phyloP scores from a whole-genome alignment of 257 asterid species.

The Knoxia roxburghii region DNA sequence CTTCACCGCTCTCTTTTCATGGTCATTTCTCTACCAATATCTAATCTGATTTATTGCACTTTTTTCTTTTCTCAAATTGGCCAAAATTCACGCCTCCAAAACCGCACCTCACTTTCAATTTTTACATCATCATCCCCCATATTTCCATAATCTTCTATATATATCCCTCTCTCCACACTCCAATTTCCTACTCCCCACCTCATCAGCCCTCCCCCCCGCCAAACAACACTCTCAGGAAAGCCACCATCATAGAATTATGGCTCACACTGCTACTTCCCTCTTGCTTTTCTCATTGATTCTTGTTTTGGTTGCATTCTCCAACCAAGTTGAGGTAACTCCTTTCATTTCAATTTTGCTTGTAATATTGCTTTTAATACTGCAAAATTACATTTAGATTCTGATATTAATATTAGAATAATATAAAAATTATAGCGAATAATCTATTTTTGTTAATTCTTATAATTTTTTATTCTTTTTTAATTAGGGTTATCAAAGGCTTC shows the following conservation, averaged over 20 bases:
- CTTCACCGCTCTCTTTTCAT: constrained; percentile 26
- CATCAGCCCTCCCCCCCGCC: too few relatives aligned
- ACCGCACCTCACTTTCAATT: constrained; percentile 1
- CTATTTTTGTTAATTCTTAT: too few relatives aligned
- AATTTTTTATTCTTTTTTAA: not conserved
- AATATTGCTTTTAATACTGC: too few relatives aligned
- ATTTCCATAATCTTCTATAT: too few relatives aligned
- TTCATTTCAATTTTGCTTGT: not conserved
- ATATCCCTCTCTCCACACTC: not conserved
- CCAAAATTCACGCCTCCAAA: constrained; percentile 43
- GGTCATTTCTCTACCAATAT: constrained; percentile 9
- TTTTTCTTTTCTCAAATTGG: constrained; percentile 18
- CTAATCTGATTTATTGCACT: not conserved
- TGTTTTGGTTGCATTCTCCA: constrained; percentile 18
- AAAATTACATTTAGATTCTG: too few relatives aligned
- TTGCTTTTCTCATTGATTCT: constrained; percentile 25
- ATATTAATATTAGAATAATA: too few relatives aligned
- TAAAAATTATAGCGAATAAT: too few relatives aligned
- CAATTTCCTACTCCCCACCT: too few relatives aligned
- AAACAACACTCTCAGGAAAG: too few relatives aligned
- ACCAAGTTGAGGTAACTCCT: constrained; percentile 22
- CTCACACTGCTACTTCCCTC: constrained; percentile 16
- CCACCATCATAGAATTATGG: not conserved
- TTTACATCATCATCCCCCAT: not conserved
- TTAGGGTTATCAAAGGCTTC: constrained; percentile 31